These are phyloP conservation scores for Echinosophora koreensis DNA, from an alignment of 306 rosid species.

Conservation along the genomic window DNA sequence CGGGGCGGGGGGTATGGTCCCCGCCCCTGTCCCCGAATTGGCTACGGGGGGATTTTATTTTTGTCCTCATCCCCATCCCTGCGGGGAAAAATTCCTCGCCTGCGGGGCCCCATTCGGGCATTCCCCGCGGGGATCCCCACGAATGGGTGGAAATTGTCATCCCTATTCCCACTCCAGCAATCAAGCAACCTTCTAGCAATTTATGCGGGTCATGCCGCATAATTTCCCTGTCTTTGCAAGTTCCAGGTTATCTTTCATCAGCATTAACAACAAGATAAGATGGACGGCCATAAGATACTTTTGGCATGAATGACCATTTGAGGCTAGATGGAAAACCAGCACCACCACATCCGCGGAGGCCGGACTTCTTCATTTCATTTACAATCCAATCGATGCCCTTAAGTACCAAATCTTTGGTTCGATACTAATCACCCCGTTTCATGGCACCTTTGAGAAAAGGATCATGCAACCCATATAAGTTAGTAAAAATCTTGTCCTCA, in stretches of 20 bases:
- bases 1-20: too few species aligned
- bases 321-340: slow-evolving; percentile 99
- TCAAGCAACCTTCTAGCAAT: slow-evolving; percentile 91
- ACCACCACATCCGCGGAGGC: slow-evolving; percentile 99
- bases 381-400: slow-evolving; percentile 99
- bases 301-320: slow-evolving; percentile 99
- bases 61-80: too few species aligned
- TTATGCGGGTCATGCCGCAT: slow-evolving; percentile 99
- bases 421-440: slow-evolving; percentile 95
- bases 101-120: too few species aligned
- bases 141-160: too few species aligned
- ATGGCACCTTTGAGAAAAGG: slow-evolving; percentile 98
- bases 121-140: too few species aligned
- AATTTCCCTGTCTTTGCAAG: slow-evolving; percentile 97
- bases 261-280: slow-evolving; percentile 98
- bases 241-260: slow-evolving; percentile 99
- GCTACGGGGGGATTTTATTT: too few species aligned
- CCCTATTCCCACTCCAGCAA: slow-evolving; percentile 84
- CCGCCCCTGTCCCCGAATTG: too few species aligned
- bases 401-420: slow-evolving; percentile 89
- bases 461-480: slow-evolving; percentile 85
- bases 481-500: slow-evolving; percentile 96
- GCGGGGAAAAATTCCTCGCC: too few species aligned
- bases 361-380: slow-evolving; percentile 92
- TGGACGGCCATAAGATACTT: slow-evolving; percentile 98